Base-by-base conservation (phyloP, 768 basidiomycete genomes). In the Xerocomus brunneocitrinus region DNA sequence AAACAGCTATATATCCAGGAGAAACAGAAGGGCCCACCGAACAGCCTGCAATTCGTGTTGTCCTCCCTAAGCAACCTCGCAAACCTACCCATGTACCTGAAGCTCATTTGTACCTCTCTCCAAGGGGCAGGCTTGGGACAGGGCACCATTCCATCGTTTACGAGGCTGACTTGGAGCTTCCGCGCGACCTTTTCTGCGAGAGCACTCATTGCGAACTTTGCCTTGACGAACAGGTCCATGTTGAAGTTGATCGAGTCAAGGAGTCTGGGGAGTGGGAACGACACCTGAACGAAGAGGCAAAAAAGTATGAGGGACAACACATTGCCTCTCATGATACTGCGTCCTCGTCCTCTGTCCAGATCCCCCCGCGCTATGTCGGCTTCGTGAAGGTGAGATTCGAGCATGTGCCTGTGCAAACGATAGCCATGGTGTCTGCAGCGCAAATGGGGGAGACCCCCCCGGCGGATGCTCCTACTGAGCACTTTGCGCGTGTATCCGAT, bases 101-200 rank as follows among this genome's bases (percentile, higher is more conserved):
- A 51, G 80, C 76, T 5, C 79, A 82, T 61, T 69, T 83, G 1
- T 79, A 80, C 50, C 58, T 84, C 52, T 71, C 72, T 3, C 71
- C 73, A 0, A 39, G 41, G 2, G 57, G 72, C 27, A 43, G 19
- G 19, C 56, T 74, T 6, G 83, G 81, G 1, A 2, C 8, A 2
- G 82, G 83, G 0, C 58, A 79, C 61, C 83, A 84, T 57, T 83
- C 83, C 0, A 47, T 62, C 34, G 77, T 80, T 1, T 76, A 79
- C 51, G 58, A 68, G 42, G 80, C 76, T 5, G 76, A 80, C 45
- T 74, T 76, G 63, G 78, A 79, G 36, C 62, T 84, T 10, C 81
- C 82, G 5, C 70, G 74, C 5, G 60, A 68, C 22, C 24, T 74
- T 14, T 64, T 79, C 5, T 62, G 74, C 10, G 64, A 68, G 1